A percentile compares a stretch with the other conserved stretches of the same genome.
Conservation (phyloP, 2,329 filamentous ascomycete genomes). For the Beauveria sp. region DNA sequence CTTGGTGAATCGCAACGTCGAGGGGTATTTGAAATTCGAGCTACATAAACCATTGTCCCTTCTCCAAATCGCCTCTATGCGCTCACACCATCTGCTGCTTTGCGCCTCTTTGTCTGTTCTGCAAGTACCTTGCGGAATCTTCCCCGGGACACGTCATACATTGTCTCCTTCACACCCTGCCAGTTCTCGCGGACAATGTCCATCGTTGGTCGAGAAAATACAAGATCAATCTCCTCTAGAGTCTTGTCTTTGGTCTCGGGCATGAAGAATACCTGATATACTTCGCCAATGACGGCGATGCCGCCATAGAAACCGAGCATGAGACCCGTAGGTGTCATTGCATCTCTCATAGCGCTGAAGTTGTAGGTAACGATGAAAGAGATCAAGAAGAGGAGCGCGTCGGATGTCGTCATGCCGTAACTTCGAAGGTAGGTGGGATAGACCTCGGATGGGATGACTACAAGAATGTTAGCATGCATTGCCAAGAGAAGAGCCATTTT, state of each 20-base stretch:
- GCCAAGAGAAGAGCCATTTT: too few relatives aligned
- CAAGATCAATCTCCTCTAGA: conserved; percentile 63
- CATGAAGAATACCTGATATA: conserved; percentile 71
- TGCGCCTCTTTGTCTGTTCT: conserved; percentile 15
- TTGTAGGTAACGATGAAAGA: conserved; percentile 72
- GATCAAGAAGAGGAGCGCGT: conserved; percentile 60
- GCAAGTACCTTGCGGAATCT: conserved; percentile 19
- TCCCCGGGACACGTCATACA: conserved; percentile 17
- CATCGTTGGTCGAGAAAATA: conserved; percentile 56
- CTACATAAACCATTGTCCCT: too few relatives aligned
- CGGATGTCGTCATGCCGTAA: conserved; percentile 67
- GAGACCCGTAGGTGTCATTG: conserved; percentile 60
- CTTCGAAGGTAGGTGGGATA: conserved; percentile 66
- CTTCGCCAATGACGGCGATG: conserved; percentile 61
- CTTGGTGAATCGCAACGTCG: too few relatives aligned
- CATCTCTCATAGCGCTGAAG: conserved; percentile 61
- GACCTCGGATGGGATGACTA: conserved; percentile 57
- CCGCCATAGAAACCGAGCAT: conserved; percentile 67
- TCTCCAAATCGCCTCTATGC: neutral
- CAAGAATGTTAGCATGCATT: neutral
- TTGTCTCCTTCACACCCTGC: conserved; percentile 26
- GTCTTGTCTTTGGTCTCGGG: conserved; percentile 63
- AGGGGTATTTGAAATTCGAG: too few relatives aligned
- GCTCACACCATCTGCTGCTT: neutral
- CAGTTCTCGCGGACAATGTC: conserved; percentile 55